Evolutionary conservation across 148 eudicot genomes (phyloP), one percentile per base, ranked within the genome.

Genomic region (Pharnaceum exiguum): DNA sequence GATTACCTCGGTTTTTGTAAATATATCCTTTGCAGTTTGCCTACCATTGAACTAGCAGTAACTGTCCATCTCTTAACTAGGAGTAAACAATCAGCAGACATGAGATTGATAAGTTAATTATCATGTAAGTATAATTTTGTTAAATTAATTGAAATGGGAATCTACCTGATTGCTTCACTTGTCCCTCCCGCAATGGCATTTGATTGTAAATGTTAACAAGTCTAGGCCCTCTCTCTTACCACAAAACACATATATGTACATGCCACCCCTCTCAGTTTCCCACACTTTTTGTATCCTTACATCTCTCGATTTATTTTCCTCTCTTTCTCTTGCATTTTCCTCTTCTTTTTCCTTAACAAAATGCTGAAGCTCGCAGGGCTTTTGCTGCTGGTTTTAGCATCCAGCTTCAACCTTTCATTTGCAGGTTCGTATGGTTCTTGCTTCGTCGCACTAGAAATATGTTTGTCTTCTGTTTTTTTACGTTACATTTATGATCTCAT

Each of bases 361-460:
- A 71, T 57, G 68, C 26, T 52, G 60, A 71, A 71, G 49, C 11
- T 51, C 5, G 45, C 53, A 11, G 55, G 60, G 15, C 5, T 62
- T 30, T 18, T 63, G 53, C 15, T 70, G 46, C 27, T 70, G 2
- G 30, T 63, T 19, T 50, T 70, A 42, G 68, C 74, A 2, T 70
- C 74, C 5, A 63, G 30, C 59, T 56, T 70, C 26, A 48, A 10
- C 44, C 10, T 70, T 56, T 63, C 69, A 31, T 42, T 70, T 49
- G 74, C 53, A 63, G 74, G 74, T 70, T 7, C 17, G 21, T 26
- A n/a, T n/a, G n/a, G n/a, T n/a, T n/a, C n/a, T n/a, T n/a, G n/a
- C n/a, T n/a, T n/a, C n/a, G n/a, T n/a, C n/a, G n/a, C n/a, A n/a
- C n/a, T n/a, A n/a, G n/a, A n/a, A n/a, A n/a, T 63, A 15, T 30